A percentile compares a stretch with the other conserved stretches of the same genome.
Evolutionary conservation across 2,329 filamentous ascomycete genomes (phyloP).

Genomic region (Pseudophaeomoniella oleicola): DNA sequence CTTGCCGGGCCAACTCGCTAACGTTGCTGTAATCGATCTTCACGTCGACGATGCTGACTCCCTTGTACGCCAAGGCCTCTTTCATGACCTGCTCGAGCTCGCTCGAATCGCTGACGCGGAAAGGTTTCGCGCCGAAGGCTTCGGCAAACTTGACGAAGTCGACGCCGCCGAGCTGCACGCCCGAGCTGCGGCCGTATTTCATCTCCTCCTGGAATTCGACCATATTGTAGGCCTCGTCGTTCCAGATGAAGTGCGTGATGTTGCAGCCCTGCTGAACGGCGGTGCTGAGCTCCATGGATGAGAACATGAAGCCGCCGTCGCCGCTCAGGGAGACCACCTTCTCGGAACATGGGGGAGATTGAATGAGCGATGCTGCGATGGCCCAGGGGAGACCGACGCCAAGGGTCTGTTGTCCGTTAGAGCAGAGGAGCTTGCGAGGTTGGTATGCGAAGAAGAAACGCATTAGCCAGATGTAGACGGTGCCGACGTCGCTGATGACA

Average conservation of each 20-base stretch:
- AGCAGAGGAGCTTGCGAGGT: conserved; percentile 30
- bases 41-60: conserved; percentile 32
- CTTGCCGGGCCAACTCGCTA: conserved; percentile 23
- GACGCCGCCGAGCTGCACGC: conserved; percentile 30
- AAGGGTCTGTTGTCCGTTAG: conserved; percentile 35
- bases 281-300: conserved; percentile 29
- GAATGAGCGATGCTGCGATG: conserved; percentile 29
- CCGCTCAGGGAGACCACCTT: conserved; percentile 32
- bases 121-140: conserved; percentile 31
- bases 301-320: conserved; percentile 37
- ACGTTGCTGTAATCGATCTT: conserved; percentile 31
- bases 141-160: conserved; percentile 34
- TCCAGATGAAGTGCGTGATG: conserved; percentile 37
- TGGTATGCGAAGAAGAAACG: conserved; percentile 30
- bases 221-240: conserved; percentile 36
- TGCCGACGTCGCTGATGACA: conserved; percentile 32
- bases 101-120: conserved; percentile 23
- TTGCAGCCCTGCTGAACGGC: conserved; percentile 32
- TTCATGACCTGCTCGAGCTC: conserved; percentile 29
- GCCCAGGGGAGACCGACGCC: conserved; percentile 35
- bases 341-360: conserved; percentile 25
- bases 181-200: conserved; percentile 31
- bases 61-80: conserved; percentile 26
- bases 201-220: conserved; percentile 36
- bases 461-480: conserved; percentile 35